Base-by-base conservation (phyloP, 202 grass and related monocot species). In the Musa balbisiana region DNA sequence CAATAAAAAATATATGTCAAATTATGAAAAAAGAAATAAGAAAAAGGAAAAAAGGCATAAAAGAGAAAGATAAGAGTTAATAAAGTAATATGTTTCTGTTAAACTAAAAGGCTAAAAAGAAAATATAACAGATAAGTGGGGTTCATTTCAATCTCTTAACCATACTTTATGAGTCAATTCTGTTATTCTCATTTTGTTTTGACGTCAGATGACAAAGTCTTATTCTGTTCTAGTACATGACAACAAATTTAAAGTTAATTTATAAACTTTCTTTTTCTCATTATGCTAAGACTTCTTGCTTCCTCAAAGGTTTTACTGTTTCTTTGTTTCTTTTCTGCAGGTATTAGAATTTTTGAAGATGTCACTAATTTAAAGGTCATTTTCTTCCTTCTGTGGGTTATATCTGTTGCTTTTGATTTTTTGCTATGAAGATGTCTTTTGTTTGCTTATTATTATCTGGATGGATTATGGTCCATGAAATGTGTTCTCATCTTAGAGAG, bases 341-440 rank as follows among this genome's bases (percentile, higher is more conserved):
- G 94, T 60, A 84, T 91, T 82, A 97, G 94, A 84, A 87, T 97
- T 78, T 89, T 97, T 86, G 90, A 89, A 79, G 90, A 97, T 86
- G 86, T 87, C 67, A 62, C 84, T 62, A 84, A 91, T 77, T 77
- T 85, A 82, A 93, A 97, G 94, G 94, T 93, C 65, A 73, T 77
- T 80, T 51, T n/a, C 80, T 88, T 19, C 79, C 78, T 84, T 73
- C 17, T 9, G 9, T 70, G 49, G 67, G 50, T 52, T 51, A 22
- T 19, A 16, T 19, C 11, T 70, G 11, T 2, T 8, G 14, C 11
- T 3, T 13, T 25, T 27, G 10, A 43, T 66, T 66, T 66, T 12
- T 25, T 66, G 12, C 22, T 66, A 66, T 25, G 11, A 66, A 66
- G 23, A 22, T 11, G 12, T 25, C 33, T 43, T 11, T 25, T 66